Evolutionary conservation across 345 rosid species (phyloP).

Genomic region (Gossypium herbaceum): DNA sequence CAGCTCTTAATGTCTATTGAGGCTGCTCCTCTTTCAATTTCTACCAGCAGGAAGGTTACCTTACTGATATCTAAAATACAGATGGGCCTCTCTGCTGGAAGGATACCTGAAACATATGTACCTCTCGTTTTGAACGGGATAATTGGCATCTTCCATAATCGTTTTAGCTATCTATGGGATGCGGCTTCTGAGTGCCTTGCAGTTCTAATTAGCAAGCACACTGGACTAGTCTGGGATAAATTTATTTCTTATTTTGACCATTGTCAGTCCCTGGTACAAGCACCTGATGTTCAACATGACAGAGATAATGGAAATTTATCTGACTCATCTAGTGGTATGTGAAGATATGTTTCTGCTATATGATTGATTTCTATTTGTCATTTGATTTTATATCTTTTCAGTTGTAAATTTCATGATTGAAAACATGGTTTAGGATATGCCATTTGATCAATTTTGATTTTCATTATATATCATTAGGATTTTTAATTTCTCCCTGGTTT

Average conservation of each 20-base stretch:
- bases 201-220: constrained; percentile 50
- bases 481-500: constrained; percentile 20
- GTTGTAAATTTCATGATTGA: not conserved
- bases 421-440: not conserved
- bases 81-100: constrained; percentile 57
- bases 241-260: constrained; percentile 46
- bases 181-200: constrained; percentile 76
- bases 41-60: constrained; percentile 60
- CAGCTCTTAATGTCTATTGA: constrained; percentile 59
- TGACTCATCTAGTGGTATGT: constrained; percentile 47
- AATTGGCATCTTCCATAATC: constrained; percentile 69
- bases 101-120: constrained; percentile 50
- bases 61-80: constrained; percentile 57
- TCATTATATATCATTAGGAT: not conserved
- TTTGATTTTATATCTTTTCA: not conserved
- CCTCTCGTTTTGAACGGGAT: constrained; percentile 62
- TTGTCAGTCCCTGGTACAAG: constrained; percentile 40
- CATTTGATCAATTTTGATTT: not conserved
- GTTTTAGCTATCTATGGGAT: constrained; percentile 60
- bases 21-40: constrained; percentile 55
- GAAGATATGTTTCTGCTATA: constrained; percentile 1
- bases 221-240: constrained; percentile 54
- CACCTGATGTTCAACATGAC: constrained; percentile 30
- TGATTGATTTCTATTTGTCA: not conserved
- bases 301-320: constrained; percentile 29